phyloP scores from a whole-genome alignment of 2,329 filamentous ascomycete genomes.

The Zymoseptoria brevis region DNA sequence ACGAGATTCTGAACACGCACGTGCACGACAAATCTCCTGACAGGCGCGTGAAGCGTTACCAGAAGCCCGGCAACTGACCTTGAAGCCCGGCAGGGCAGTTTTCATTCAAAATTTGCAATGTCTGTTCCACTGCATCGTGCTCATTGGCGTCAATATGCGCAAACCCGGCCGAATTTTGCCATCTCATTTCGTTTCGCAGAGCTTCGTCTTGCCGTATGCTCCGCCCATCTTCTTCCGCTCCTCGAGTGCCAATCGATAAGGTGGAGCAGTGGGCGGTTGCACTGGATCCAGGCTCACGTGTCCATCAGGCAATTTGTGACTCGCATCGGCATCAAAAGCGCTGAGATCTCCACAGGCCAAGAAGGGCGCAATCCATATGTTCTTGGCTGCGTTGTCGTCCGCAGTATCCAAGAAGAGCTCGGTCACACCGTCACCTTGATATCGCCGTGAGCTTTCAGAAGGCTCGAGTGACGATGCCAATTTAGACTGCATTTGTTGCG shows the following conservation, averaged over 20 bases:
- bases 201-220: slow-evolving; percentile 64
- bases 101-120: not conserved
- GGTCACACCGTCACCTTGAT: slow-evolving; percentile 40
- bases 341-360: slow-evolving; percentile 95
- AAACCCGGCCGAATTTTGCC: not conserved
- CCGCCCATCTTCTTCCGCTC: slow-evolving; percentile 68
- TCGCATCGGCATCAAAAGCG: slow-evolving; percentile 90
- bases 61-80: not conserved
- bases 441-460: slow-evolving; percentile 22
- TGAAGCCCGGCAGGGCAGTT: not conserved
- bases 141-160: not conserved
- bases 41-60: not conserved
- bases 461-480: slow-evolving; percentile 5
- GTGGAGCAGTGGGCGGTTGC: slow-evolving; percentile 90
- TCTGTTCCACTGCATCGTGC: not conserved
- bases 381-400: slow-evolving; percentile 39
- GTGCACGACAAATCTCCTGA: not conserved
- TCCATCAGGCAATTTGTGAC: slow-evolving; percentile 79
- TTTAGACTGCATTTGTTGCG: slow-evolving; percentile 5
- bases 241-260: slow-evolving; percentile 86
- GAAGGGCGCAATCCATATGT: slow-evolving; percentile 86
- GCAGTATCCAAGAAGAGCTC: slow-evolving; percentile 40
- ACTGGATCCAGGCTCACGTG: slow-evolving; percentile 83
- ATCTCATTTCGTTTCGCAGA: slow-evolving; percentile 8
- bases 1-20: not conserved